Percentiles rank a stretch among this genome's conserved stretches.
These are phyloP conservation scores for Pleurotus eryngii DNA, from an alignment of 768 basidiomycete species.

Conservation along the genomic window DNA sequence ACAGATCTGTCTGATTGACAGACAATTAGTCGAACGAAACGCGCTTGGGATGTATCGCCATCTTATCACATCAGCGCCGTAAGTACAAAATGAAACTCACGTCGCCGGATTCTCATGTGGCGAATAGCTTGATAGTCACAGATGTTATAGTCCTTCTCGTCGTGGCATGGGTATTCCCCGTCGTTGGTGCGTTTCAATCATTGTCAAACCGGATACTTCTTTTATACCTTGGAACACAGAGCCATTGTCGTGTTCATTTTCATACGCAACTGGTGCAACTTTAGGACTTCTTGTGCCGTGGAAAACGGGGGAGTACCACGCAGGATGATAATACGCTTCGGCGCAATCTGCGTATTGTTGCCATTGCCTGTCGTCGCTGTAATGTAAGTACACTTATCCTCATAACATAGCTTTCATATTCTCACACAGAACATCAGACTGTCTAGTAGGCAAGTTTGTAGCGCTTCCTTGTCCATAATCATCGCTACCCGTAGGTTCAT, in stretches of 20 bases:
- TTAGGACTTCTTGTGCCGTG: background rate
- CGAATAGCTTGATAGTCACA: slow-evolving; percentile 5
- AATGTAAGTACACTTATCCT: background rate
- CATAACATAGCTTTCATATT: background rate
- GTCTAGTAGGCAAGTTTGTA: background rate
- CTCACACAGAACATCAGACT: background rate
- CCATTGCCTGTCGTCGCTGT: slow-evolving; percentile 1
- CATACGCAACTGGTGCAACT: slow-evolving; percentile 9
- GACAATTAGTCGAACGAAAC: slow-evolving; percentile 1
- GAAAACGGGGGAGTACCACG: slow-evolving; percentile 7
- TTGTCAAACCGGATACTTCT: too few species aligned
- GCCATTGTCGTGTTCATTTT: slow-evolving; percentile 14
- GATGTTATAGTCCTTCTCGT: slow-evolving; percentile 6
- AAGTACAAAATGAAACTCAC: background rate
- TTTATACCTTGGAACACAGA: slow-evolving; percentile 9
- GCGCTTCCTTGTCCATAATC: background rate
- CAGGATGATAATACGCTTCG: slow-evolving; percentile 17
- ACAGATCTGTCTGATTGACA: slow-evolving; percentile 4
- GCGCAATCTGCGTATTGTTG: slow-evolving; percentile 8
- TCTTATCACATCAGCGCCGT: slow-evolving; percentile 10
- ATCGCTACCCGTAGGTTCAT: slow-evolving; percentile 3
- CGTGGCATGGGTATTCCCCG: slow-evolving; percentile 10
- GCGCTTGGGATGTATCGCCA: slow-evolving; percentile 16
- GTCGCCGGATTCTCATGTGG: background rate
- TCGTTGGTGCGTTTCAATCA: slow-evolving; percentile 11